Evolutionary conservation across 177 flowering plant species (phyloP).

Genomic region (Vitis hybrid): DNA sequence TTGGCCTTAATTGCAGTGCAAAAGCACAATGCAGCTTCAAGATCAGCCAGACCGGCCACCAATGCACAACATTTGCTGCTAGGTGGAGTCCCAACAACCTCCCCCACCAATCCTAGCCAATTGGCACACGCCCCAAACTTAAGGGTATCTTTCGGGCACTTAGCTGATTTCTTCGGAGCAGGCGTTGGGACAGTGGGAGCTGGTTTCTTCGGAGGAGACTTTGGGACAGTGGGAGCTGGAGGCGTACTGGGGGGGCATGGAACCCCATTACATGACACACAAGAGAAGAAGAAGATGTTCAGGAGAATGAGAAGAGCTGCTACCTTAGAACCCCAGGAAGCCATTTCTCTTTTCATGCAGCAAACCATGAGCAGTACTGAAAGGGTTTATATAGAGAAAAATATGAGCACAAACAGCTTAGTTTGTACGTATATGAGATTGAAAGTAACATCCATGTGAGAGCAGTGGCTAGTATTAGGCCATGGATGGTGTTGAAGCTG

Average conservation of each 20-base stretch:
- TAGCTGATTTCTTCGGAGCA: constrained; percentile 13
- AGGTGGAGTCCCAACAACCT: constrained; percentile 49
- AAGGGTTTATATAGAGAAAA: too few species aligned
- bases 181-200: constrained; percentile 8
- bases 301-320: constrained; percentile 21
- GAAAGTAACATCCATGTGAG: too few species aligned
- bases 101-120: constrained; percentile 57
- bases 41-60: constrained; percentile 53
- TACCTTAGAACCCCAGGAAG: constrained; percentile 7
- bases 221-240: neutral
- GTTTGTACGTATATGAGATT: too few species aligned
- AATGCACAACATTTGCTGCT: constrained; percentile 49
- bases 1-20: constrained; percentile 62
- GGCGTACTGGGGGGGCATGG: constrained; percentile 23
- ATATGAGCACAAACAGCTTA: too few species aligned
- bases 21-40: constrained; percentile 57
- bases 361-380: too few species aligned
- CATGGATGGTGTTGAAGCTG: too few species aligned
- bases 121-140: constrained; percentile 77
- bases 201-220: neutral
- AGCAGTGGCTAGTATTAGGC: too few species aligned
- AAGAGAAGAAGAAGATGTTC: constrained; percentile 21
- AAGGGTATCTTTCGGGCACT: constrained; percentile 70
- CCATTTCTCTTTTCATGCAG: constrained; percentile 5
- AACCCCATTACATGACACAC: constrained; percentile 21